Evolutionary conservation across 306 rosid genomes (phyloP), one percentile per base, ranked within the genome.

Genomic region (Amphicarpaea edgeworthii): DNA sequence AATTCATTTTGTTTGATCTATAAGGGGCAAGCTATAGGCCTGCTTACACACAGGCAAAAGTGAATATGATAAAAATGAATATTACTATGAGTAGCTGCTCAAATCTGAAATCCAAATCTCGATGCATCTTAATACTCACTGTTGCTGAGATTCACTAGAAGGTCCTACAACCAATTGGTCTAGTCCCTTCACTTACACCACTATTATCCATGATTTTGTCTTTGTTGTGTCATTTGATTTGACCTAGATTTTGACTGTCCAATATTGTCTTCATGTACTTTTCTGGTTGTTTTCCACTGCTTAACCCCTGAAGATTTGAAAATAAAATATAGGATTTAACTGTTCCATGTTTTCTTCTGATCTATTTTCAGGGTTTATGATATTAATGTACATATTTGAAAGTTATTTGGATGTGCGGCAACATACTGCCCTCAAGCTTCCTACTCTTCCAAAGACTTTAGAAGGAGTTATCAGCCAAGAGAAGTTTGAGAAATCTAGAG

Each of bases 391-490:
- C 81, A n/a, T 92, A 34, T 92, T 95, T 66, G 98, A 95, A 78
- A 75, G 89, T 72, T 95, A 86, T 80, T 84, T 95, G 96, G 99
- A 95, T 89, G 8, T 79, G 75, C 87, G 97, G 60, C 99, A 92
- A 90, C 99, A 95, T 72, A 32, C 66, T 10, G 97, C 99, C 49
- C 86, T 82, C 68, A 92, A 92, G 77, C 92, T 84, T 58, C 96
- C 97, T 14, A 90, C 87, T 54, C 97, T 95, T 81, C 99, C 97
- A 8, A 95, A 89, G 85, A 81, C 97, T 76, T 80, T 95, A 85
- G 87, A 80, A 78, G 99, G 97, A 80, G 93, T 95, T 40, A 92
- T 95, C 78, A 87, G 97, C 84, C 93, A 90, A 76, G 99, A 92
- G 85, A 95, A 95, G 71, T 95, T 95, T 82, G 84, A 86, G 81